Base-by-base conservation (phyloP, 208 protist genomes). In the Trypanosoma avium region DNA sequence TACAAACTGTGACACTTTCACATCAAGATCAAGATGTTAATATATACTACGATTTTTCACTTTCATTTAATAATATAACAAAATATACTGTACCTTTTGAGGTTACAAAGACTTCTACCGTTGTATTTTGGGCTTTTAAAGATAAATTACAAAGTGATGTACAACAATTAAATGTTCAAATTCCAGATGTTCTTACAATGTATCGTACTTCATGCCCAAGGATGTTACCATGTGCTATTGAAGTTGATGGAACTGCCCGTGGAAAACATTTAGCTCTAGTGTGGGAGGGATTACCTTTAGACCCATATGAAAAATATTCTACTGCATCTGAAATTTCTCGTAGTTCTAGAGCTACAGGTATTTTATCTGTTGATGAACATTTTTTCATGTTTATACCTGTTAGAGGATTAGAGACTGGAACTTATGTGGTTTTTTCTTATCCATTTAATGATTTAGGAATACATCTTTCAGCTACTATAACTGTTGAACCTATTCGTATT, bases 11-110 rank as follows among this genome's bases (percentile, higher is more conserved):
- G 30, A 54, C 27, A 27, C 40, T 63, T 26, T 29, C 43, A 21
- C 45, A 50, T 27, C 24, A 30, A 2, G 45, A 48, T 52, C 4
- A 33, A 29, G 58, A 21, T 19, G 58, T 24, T 17, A 32, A 2
- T 1, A 63, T 63, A 17, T 38, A 13, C 5, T 63, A 63, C 27
- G 29, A 17, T 21, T 47, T 60, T 48, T 24, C 29, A 27, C 3
- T 35, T 54, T 10, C 19, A 33, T n/a, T 33, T 30, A 29, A 54
- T 15, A 27, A 43, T 19, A 6, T 24, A 15, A 35, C 15, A 38
- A 52, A 13, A 15, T 63, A 63, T 43, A 36, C 29, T 29, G 26
- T 3, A 1, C 45, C 58, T 12, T 63, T 63, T 42, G 26, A 12
- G 32, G 30, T 63, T 32, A 54, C 24, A 3, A 3, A 52, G 27